phyloP scores from a whole-genome alignment of 345 rosid species.

The Populus davidiana region DNA sequence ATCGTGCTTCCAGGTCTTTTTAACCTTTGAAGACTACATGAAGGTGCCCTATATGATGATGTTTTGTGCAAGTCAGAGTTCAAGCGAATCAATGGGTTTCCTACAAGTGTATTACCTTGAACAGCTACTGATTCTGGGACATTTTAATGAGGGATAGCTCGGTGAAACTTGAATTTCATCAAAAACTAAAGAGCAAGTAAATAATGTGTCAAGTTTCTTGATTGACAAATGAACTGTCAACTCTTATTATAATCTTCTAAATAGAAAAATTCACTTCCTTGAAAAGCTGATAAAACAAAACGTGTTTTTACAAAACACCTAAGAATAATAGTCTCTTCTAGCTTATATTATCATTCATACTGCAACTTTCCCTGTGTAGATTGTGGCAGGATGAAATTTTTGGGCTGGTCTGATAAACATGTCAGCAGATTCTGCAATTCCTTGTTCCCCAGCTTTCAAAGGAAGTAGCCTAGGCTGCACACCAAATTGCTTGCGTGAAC shows the following conservation, averaged over 20 bases:
- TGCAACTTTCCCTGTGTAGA: constrained; percentile 45
- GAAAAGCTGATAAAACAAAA: not conserved
- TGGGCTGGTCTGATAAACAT: constrained; percentile 48
- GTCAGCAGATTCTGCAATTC: constrained; percentile 50
- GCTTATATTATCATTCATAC: constrained; percentile 32
- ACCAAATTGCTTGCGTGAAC: constrained; percentile 32
- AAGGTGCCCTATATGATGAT: too few species aligned
- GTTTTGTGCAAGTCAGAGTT: too few species aligned
- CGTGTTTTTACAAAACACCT: too few species aligned
- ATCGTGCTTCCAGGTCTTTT: too few species aligned
- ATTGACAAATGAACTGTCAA: not conserved
- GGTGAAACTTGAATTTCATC: not conserved
- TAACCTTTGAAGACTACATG: too few species aligned
- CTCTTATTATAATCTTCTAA: not conserved
- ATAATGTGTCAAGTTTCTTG: not conserved
- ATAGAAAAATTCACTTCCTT: not conserved
- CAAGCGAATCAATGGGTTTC: not conserved
- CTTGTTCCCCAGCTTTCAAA: constrained; percentile 67
- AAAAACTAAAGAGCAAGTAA: not conserved
- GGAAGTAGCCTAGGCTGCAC: constrained; percentile 42
- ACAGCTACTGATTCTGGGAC: not conserved
- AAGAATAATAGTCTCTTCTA: not conserved
- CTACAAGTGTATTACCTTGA: not conserved
- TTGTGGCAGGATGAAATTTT: constrained; percentile 40
- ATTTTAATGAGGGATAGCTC: not conserved